Evolutionary conservation across 352 stramenopile species (phyloP).

Genomic region (Phytophthora tentaculata): DNA sequence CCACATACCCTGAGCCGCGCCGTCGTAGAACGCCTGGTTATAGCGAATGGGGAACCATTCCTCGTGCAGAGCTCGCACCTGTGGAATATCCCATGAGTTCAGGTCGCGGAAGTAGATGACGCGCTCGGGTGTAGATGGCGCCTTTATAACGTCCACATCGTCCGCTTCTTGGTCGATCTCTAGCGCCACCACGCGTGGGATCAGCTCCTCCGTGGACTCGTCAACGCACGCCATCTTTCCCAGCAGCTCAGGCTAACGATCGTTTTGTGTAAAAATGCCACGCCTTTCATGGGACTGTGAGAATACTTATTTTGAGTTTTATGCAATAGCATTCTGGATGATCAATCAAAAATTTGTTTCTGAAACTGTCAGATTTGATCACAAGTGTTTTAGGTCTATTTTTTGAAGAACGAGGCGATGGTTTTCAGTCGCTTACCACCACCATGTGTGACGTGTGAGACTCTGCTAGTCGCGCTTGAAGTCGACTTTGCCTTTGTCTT

Average conservation of each 20-base stretch:
- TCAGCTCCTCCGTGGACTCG: constrained; percentile 16
- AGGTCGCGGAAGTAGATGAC: constrained; percentile 81
- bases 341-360: background rate
- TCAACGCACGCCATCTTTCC: constrained; percentile 22
- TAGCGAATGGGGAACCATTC: constrained; percentile 98
- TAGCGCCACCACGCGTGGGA: constrained; percentile 26
- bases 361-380: constrained; percentile 18
- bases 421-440: constrained; percentile 57
- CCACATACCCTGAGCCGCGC: constrained; percentile 86
- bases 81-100: constrained; percentile 78
- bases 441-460: constrained; percentile 53
- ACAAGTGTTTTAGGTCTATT: constrained; percentile 44
- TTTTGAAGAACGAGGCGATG: constrained; percentile 72
- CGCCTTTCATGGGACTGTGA: constrained; percentile 17
- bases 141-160: constrained; percentile 11
- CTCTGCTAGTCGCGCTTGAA: constrained; percentile 16
- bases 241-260: constrained; percentile 3
- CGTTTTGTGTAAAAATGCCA: constrained; percentile 9
- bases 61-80: constrained; percentile 94
- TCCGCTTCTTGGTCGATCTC: constrained; percentile 27
- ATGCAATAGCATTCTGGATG: background rate
- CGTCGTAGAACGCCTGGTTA: constrained; percentile 96
- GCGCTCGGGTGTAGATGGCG: constrained; percentile 29
- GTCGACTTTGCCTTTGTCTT: constrained; percentile 26
- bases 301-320: constrained; percentile 15